Evolutionary conservation across 768 basidiomycete genomes (phyloP).

Genomic region (Lepiota venenata): DNA sequence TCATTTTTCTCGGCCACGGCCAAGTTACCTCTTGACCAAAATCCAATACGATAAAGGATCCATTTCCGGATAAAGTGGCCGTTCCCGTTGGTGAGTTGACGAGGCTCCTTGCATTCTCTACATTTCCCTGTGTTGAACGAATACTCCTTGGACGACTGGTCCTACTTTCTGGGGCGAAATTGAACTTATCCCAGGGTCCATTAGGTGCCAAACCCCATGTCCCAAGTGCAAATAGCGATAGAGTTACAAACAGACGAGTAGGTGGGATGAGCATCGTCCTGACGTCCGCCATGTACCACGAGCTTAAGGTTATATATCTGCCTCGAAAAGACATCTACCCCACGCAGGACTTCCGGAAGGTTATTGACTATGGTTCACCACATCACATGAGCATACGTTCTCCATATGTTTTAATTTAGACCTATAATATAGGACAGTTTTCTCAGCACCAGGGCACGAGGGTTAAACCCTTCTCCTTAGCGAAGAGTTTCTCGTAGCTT

Average conservation of each 20-base stretch:
- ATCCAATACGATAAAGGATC: background rate
- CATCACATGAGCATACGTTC: constrained; percentile 1
- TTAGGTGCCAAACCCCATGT: background rate
- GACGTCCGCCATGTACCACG: background rate
- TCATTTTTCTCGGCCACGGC: background rate
- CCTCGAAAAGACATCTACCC: background rate
- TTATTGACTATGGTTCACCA: background rate
- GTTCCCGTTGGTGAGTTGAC: background rate
- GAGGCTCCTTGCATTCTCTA: background rate
- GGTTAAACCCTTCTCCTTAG: background rate
- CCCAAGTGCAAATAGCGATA: background rate
- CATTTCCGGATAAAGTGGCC: background rate
- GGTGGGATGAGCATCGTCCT: background rate
- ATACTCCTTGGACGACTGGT: background rate
- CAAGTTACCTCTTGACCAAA: constrained; percentile 1
- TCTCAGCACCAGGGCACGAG: background rate
- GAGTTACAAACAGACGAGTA: background rate
- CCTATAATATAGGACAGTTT: background rate
- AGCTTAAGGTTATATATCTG: background rate
- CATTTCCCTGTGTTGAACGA: background rate
- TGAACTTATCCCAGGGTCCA: constrained; percentile 5
- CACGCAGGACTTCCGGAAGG: background rate
- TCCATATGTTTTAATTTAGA: background rate
- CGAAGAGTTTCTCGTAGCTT: background rate
- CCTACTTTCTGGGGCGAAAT: constrained; percentile 4